phyloP scores from a whole-genome alignment of 1,284 basidiomycete genomes.

The Tremellales sp. region DNA sequence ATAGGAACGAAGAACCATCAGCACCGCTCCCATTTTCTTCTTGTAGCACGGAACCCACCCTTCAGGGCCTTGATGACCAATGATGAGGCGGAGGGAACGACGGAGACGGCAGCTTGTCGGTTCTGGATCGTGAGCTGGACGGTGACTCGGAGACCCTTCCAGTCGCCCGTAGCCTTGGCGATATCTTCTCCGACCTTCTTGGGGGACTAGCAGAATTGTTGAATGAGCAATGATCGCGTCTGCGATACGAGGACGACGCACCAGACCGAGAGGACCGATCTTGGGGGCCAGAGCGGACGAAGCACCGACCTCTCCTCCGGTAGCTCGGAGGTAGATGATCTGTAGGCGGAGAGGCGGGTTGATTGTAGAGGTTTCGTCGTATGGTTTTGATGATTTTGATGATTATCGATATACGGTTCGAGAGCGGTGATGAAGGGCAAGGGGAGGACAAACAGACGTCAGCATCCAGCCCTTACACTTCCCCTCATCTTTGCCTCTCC shows the following conservation, averaged over 20 bases:
- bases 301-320: slow-evolving; percentile 99
- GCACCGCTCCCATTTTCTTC: not conserved
- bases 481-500: not conserved
- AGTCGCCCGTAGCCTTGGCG: slow-evolving; percentile 95
- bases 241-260: slow-evolving; percentile 53
- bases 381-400: no score
- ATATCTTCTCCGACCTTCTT: slow-evolving; percentile 99
- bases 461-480: not conserved
- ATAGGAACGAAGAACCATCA: not conserved
- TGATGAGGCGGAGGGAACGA: slow-evolving; percentile 96
- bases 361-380: not conserved
- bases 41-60: slow-evolving; percentile 54
- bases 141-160: slow-evolving; percentile 99
- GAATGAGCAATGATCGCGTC: slow-evolving; percentile 5
- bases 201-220: slow-evolving; percentile 66
- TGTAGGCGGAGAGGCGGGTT: slow-evolving; percentile 17
- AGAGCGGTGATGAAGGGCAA: not conserved
- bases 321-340: slow-evolving; percentile 98
- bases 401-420: no score
- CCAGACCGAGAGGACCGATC: slow-evolving; percentile 99
- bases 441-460: not conserved
- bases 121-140: slow-evolving; percentile 99
- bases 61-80: slow-evolving; percentile 99
- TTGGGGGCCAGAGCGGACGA: slow-evolving; percentile 98
- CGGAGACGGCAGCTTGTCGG: slow-evolving; percentile 94